Evolutionary conservation across 2,329 filamentous ascomycete species (phyloP).

Genomic region (Pseudogymnoascus verrucosus): DNA sequence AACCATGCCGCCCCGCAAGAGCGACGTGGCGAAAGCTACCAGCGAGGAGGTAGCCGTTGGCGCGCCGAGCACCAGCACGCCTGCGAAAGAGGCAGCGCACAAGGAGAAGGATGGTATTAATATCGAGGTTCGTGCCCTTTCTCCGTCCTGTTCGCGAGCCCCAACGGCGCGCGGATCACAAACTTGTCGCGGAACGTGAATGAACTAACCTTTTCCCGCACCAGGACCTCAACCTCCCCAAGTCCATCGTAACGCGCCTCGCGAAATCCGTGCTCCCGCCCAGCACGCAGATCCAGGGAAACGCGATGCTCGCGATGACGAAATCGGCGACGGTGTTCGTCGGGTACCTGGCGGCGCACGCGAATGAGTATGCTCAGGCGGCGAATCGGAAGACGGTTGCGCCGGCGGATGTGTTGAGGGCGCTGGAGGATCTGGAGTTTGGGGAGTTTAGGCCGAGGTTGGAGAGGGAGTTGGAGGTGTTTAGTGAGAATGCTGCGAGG

Average conservation of each 20-base stretch:
- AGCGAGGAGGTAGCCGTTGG: slow-evolving; percentile 31
- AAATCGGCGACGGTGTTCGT: slow-evolving; percentile 81
- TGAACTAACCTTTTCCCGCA: neutral
- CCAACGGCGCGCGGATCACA: slow-evolving; percentile 7
- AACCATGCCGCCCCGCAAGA: slow-evolving; percentile 49
- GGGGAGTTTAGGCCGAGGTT: slow-evolving; percentile 60
- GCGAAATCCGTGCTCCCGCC: slow-evolving; percentile 73
- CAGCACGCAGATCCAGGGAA: slow-evolving; percentile 77
- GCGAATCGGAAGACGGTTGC: slow-evolving; percentile 72
- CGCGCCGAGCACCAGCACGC: slow-evolving; percentile 32
- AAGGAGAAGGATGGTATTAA: slow-evolving; percentile 25
- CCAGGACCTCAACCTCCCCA: slow-evolving; percentile 68
- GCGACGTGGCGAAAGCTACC: slow-evolving; percentile 40
- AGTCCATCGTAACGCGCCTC: slow-evolving; percentile 71
- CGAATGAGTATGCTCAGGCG: slow-evolving; percentile 60
- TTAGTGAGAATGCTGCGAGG: slow-evolving; percentile 11
- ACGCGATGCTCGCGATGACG: slow-evolving; percentile 69
- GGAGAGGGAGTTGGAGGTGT: slow-evolving; percentile 56
- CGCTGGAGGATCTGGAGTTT: slow-evolving; percentile 63
- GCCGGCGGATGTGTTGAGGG: slow-evolving; percentile 67
- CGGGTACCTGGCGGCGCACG: slow-evolving; percentile 66
- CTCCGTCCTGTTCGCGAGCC: neutral
- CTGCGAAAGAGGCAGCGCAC: slow-evolving; percentile 20
- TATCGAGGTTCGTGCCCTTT: slow-evolving; percentile 42
- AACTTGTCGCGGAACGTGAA: neutral